phyloP scores from a whole-genome alignment of 306 rosid genomes.

The Macrotyloma uniflorum region DNA sequence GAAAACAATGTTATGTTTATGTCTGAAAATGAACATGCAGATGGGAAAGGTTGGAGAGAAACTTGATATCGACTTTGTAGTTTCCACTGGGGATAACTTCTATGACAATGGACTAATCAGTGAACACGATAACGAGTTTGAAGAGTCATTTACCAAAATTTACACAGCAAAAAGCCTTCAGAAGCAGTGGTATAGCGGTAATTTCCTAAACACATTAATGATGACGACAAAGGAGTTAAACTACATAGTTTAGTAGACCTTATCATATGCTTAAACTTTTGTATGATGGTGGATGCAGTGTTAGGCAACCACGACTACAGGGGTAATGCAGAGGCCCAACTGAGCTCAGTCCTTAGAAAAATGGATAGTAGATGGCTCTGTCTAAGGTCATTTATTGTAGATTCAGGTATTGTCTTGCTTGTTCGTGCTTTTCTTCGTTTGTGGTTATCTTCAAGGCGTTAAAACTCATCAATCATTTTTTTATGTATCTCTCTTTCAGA shows the following conservation, averaged over 20 bases:
- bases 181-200: slow-evolving; percentile 60
- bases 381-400: slow-evolving; percentile 56
- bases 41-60: slow-evolving; percentile 59
- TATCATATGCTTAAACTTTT: background rate
- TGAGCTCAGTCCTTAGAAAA: slow-evolving; percentile 51
- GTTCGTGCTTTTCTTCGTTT: background rate
- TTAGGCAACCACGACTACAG: slow-evolving; percentile 70
- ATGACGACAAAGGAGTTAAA: background rate
- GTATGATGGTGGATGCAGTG: slow-evolving; percentile 43
- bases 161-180: slow-evolving; percentile 56
- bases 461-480: background rate
- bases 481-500: slow-evolving; percentile 34
- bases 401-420: slow-evolving; percentile 45
- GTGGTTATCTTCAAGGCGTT: background rate
- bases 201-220: slow-evolving; percentile 34
- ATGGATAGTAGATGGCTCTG: slow-evolving; percentile 61
- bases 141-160: slow-evolving; percentile 54
- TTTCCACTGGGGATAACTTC: slow-evolving; percentile 66
- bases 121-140: slow-evolving; percentile 44
- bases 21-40: slow-evolving; percentile 26
- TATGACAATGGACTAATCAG: slow-evolving; percentile 56
- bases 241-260: background rate
- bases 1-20: background rate
- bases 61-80: slow-evolving; percentile 56
- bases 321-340: slow-evolving; percentile 58